Conservation (phyloP, 2,329 filamentous ascomycete genomes). For the Paramyrothecium sp. region DNA sequence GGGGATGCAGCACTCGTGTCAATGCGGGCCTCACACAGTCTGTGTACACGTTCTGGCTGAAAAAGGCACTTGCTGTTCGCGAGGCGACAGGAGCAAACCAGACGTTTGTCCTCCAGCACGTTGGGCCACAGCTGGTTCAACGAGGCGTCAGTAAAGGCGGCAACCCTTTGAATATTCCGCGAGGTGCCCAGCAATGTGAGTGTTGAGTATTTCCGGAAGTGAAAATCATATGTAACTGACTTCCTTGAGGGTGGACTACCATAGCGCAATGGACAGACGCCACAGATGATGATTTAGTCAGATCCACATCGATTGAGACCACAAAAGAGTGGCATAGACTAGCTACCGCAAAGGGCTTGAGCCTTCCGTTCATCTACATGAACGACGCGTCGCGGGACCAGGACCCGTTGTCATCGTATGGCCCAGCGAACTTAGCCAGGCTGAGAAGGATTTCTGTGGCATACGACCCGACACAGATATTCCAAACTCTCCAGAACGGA, state of each 20-base stretch:
- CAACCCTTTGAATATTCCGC: constrained; percentile 30
- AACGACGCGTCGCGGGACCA: constrained; percentile 36
- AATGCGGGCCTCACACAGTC: background rate
- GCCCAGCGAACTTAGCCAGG: constrained; percentile 27
- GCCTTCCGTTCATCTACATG: constrained; percentile 34
- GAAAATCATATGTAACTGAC: background rate
- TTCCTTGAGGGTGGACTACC: constrained; percentile 12
- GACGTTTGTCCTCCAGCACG: constrained; percentile 5
- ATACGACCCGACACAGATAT: constrained; percentile 30
- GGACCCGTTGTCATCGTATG: constrained; percentile 33
- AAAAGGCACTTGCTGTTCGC: background rate
- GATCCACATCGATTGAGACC: constrained; percentile 4
- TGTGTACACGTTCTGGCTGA: constrained; percentile 3
- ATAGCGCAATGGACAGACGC: constrained; percentile 10
- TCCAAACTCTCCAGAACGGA: constrained; percentile 28
- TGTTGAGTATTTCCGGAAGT: background rate
- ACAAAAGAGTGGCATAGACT: background rate
- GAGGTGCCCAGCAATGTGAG: constrained; percentile 15
- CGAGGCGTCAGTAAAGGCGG: constrained; percentile 35
- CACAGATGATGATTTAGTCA: constrained; percentile 6
- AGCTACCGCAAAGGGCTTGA: constrained; percentile 21
- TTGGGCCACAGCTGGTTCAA: constrained; percentile 15
- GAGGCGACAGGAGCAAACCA: constrained; percentile 3
- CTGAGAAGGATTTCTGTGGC: constrained; percentile 22
- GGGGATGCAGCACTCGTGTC: background rate